phyloP scores from a whole-genome alignment of 805 yeast genomes.

The Pichia californica region DNA sequence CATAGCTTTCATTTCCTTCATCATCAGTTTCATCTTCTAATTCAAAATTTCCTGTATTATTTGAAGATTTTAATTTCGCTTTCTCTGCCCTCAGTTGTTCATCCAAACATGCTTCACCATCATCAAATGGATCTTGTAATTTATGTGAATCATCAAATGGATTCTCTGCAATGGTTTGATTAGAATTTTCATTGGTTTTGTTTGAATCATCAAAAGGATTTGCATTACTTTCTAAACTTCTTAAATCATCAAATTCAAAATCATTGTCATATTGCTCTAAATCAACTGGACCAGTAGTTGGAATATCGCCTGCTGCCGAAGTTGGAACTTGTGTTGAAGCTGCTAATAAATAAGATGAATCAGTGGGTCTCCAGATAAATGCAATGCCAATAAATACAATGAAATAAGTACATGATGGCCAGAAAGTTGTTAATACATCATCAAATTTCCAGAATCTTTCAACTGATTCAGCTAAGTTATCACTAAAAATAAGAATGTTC shows the following conservation, averaged over 20 bases:
- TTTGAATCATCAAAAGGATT: slow-evolving; percentile 25
- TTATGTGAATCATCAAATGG: slow-evolving; percentile 28
- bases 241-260: slow-evolving; percentile 53
- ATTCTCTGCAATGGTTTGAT: slow-evolving; percentile 16
- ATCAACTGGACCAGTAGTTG: slow-evolving; percentile 22
- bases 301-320: slow-evolving; percentile 35
- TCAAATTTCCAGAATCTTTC: slow-evolving; percentile 90
- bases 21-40: slow-evolving; percentile 29
- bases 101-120: slow-evolving; percentile 21
- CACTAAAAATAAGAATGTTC: slow-evolving; percentile 63
- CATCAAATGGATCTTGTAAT: slow-evolving; percentile 12
- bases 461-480: slow-evolving; percentile 67
- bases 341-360: slow-evolving; percentile 89
- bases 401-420: slow-evolving; percentile 89
- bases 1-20: slow-evolving; percentile 5
- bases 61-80: slow-evolving; percentile 11
- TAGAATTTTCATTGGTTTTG: neutral
- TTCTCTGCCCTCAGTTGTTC: slow-evolving; percentile 29
- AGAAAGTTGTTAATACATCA: slow-evolving; percentile 83
- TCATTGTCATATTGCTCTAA: slow-evolving; percentile 41
- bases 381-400: slow-evolving; percentile 78
- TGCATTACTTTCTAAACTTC: slow-evolving; percentile 40
- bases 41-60: slow-evolving; percentile 20
- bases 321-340: slow-evolving; percentile 87
- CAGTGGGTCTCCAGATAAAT: slow-evolving; percentile 96